phyloP scores from a whole-genome alignment of 257 asterid species.

The Capsicum rhomboideum region DNA sequence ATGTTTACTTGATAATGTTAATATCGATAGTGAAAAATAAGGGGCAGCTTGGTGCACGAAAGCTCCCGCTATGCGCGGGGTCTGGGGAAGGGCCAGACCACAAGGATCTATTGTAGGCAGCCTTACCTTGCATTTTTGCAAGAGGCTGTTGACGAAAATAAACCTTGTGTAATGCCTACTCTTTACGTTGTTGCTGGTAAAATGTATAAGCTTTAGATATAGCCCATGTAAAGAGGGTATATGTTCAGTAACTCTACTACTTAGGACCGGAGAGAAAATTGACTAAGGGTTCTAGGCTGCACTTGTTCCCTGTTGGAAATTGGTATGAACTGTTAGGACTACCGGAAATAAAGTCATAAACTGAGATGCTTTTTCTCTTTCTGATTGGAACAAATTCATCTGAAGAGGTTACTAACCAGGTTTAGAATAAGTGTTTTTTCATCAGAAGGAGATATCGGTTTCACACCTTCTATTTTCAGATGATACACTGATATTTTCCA shows the following conservation, averaged over 20 bases:
- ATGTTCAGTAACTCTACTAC: background rate
- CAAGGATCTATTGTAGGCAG: too few species aligned
- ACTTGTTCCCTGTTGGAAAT: background rate
- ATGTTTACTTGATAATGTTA: background rate
- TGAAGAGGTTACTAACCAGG: background rate
- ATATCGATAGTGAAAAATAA: background rate
- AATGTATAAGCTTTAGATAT: background rate
- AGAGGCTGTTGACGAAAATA: background rate
- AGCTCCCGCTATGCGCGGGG: too few species aligned
- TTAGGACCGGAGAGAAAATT: background rate
- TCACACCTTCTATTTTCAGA: background rate
- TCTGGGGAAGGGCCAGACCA: too few species aligned
- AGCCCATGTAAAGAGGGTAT: background rate
- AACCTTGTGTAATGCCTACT: background rate
- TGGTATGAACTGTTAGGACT: background rate
- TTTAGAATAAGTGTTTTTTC: background rate
- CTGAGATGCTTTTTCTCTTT: background rate
- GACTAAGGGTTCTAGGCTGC: background rate
- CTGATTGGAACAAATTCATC: background rate
- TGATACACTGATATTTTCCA: background rate
- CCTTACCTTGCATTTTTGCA: too few species aligned
- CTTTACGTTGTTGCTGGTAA: background rate
- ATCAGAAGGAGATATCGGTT: background rate
- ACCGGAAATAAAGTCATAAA: background rate
- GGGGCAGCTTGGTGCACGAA: too few species aligned